These are phyloP conservation scores for Carex parvula DNA, from an alignment of 176 grass and related monocot genomes.

Conservation along the genomic window DNA sequence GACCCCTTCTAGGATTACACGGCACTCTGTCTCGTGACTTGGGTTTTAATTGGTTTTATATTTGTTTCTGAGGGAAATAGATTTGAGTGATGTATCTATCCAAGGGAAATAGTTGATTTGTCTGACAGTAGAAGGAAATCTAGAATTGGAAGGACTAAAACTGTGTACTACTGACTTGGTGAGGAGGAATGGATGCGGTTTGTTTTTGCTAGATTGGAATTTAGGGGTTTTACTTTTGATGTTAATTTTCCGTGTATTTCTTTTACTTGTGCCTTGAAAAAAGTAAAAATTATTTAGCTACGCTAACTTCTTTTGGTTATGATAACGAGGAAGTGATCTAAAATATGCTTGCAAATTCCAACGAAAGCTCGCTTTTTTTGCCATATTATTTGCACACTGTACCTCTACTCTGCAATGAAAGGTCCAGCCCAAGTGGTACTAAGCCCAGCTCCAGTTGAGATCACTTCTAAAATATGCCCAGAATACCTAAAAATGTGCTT, in stretches of 20 bases:
- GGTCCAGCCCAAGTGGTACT: background rate
- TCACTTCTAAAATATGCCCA: too few relatives aligned
- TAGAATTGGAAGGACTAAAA: background rate
- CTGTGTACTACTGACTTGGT: constrained; percentile 19
- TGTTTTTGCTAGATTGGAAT: background rate
- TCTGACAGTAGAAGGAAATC: constrained; percentile 19
- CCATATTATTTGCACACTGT: background rate
- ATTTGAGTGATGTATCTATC: constrained; percentile 18
- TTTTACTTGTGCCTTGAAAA: background rate
- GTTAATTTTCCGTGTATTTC: constrained; percentile 14
- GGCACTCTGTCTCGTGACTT: constrained; percentile 44
- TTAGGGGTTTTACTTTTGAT: constrained; percentile 8
- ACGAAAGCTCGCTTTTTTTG: background rate
- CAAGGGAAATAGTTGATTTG: background rate
- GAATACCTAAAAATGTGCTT: too few relatives aligned
- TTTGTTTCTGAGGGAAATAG: constrained; percentile 23
- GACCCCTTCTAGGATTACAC: constrained; percentile 50
- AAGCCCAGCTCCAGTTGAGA: background rate
- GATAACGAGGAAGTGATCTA: too few relatives aligned
- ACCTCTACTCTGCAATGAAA: background rate
- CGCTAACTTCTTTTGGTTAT: background rate
- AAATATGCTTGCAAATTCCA: background rate
- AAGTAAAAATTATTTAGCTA: constrained; percentile 16
- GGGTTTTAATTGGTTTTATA: constrained; percentile 24
- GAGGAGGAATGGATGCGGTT: background rate